Evolutionary conservation across 495 filamentous ascomycete species (phyloP).

Genomic region (Penicillium paxilli): DNA sequence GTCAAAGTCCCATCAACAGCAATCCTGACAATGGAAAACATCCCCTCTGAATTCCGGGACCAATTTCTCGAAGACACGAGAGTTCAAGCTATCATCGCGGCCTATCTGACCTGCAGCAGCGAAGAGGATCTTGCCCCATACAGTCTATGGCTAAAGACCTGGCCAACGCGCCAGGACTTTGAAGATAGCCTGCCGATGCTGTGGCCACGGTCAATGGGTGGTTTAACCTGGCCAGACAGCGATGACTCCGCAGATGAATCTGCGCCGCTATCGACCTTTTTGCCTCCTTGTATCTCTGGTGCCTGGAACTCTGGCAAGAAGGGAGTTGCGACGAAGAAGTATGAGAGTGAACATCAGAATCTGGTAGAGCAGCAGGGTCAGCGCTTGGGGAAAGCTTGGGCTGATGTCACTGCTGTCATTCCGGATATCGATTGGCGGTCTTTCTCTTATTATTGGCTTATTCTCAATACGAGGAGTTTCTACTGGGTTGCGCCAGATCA

Average conservation of each 20-base stretch:
- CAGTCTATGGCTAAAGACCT: conserved; percentile 65
- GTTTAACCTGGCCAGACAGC: conserved; percentile 21
- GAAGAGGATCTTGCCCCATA: conserved; percentile 32
- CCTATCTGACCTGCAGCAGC: conserved; percentile 57
- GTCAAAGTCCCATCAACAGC: conserved; percentile 58
- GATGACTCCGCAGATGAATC: background rate
- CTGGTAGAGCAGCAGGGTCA: conserved; percentile 61
- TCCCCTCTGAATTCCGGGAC: conserved; percentile 48
- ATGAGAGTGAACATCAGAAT: conserved; percentile 41
- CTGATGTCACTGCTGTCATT: conserved; percentile 50
- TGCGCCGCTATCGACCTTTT: conserved; percentile 7
- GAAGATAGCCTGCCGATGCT: conserved; percentile 64
- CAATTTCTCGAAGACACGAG: conserved; percentile 52
- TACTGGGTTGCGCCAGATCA: conserved; percentile 60
- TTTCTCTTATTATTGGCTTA: conserved; percentile 74
- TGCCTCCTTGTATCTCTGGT: conserved; percentile 46
- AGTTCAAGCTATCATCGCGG: conserved; percentile 71
- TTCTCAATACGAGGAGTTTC: conserved; percentile 83
- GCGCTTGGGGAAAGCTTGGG: conserved; percentile 66
- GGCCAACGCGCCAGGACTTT: conserved; percentile 63
- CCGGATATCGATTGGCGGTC: conserved; percentile 49
- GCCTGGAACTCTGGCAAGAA: conserved; percentile 33
- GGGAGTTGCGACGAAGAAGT: conserved; percentile 18
- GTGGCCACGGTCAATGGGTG: conserved; percentile 52
- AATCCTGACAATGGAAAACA: conserved; percentile 60